Evolutionary conservation across 23 red algal genomes (phyloP).

Genomic region (Cyanidium caldarium): DNA sequence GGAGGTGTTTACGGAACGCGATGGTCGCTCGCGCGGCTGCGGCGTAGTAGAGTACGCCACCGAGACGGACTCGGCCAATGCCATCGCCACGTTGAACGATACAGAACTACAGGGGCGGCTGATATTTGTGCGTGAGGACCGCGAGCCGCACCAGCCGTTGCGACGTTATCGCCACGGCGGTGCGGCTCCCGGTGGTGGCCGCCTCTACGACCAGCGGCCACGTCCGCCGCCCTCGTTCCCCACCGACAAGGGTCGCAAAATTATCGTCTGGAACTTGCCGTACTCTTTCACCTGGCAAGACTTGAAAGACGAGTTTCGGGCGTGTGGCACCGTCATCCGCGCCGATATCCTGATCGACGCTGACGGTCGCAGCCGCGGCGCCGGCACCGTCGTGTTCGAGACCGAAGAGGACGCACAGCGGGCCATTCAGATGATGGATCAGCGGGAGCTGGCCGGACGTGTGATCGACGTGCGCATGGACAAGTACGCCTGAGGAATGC

Average conservation of each 20-base stretch:
- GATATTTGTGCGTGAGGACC: slow-evolving; percentile 94
- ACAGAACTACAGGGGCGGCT: slow-evolving; percentile 61
- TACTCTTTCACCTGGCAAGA: slow-evolving; percentile 87
- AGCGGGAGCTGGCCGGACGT: slow-evolving; percentile 60
- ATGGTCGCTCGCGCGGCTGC: slow-evolving; percentile 89
- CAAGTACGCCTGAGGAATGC: slow-evolving; percentile 9
- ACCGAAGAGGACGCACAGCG: slow-evolving; percentile 79
- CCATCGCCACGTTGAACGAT: slow-evolving; percentile 80
- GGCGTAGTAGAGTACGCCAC: slow-evolving; percentile 94
- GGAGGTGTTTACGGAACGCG: slow-evolving; percentile 90
- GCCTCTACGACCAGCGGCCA: background rate
- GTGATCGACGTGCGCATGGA: slow-evolving; percentile 88
- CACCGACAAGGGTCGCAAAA: slow-evolving; percentile 73
- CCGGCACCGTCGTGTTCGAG: slow-evolving; percentile 89
- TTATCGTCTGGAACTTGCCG: slow-evolving; percentile 94
- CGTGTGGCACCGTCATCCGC: slow-evolving; percentile 70
- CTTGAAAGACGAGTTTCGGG: slow-evolving; percentile 86
- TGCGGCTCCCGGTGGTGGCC: background rate
- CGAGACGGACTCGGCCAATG: slow-evolving; percentile 38
- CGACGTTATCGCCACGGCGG: background rate
- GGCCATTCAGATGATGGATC: slow-evolving; percentile 80
- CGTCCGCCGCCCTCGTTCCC: slow-evolving; percentile 6
- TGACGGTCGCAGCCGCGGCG: slow-evolving; percentile 63
- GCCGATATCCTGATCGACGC: slow-evolving; percentile 65
- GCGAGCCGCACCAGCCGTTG: slow-evolving; percentile 48